Evolutionary conservation across 805 yeast genomes (phyloP).

Genomic region (Saturnispora quitensis): DNA sequence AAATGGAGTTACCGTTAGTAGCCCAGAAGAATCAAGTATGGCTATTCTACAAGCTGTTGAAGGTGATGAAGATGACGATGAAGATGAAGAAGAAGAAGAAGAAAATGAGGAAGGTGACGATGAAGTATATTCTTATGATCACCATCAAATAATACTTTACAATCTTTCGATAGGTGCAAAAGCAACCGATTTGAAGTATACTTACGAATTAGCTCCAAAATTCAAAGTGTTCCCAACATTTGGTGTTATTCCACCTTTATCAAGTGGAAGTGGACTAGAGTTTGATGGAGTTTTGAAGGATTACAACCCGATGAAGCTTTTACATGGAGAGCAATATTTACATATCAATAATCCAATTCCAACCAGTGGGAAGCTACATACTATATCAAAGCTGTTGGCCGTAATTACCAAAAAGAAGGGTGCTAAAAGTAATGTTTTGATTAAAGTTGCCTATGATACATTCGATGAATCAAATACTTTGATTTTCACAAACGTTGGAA

Average conservation of each 20-base stretch:
- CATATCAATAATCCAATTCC: conserved; percentile 74
- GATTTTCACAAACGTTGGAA: conserved; percentile 72
- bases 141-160: conserved; percentile 70
- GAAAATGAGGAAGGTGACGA: conserved; percentile 34
- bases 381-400: conserved; percentile 60
- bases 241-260: conserved; percentile 83
- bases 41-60: conserved; percentile 62
- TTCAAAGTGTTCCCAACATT: conserved; percentile 85
- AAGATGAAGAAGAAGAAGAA: conserved; percentile 38
- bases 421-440: conserved; percentile 55
- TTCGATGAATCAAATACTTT: conserved; percentile 57
- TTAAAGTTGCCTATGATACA: conserved; percentile 66
- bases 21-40: conserved; percentile 72
- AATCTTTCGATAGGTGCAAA: conserved; percentile 86
- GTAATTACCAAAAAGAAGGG: conserved; percentile 63
- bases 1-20: conserved; percentile 42
- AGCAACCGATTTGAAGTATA: conserved; percentile 65
- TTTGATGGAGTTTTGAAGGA: conserved; percentile 58
- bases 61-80: conserved; percentile 37
- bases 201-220: conserved; percentile 64
- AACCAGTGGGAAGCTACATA: conserved; percentile 51
- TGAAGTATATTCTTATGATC: conserved; percentile 48
- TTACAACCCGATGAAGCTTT: conserved; percentile 80
- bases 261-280: conserved; percentile 45
- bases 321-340: conserved; percentile 93